These are phyloP conservation scores for Typha latifolia DNA, from an alignment of 176 grass and related monocot genomes.

Conservation along the genomic window DNA sequence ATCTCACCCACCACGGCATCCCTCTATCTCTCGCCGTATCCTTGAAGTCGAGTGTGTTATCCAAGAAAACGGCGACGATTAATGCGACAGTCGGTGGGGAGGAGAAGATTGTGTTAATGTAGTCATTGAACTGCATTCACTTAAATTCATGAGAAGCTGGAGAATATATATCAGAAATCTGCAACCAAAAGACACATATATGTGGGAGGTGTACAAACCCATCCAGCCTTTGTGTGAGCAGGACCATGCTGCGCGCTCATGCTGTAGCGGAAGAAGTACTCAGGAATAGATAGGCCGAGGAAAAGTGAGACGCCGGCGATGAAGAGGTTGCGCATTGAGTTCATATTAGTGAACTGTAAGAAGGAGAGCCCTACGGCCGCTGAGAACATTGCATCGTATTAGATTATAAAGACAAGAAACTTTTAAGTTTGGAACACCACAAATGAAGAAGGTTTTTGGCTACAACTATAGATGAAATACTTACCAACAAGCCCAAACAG, in stretches of 20 bases:
- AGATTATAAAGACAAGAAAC: no score
- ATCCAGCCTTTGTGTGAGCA: conserved; percentile 71
- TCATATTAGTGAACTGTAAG: conserved; percentile 99
- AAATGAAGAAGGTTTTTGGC: neutral
- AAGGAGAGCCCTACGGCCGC: conserved; percentile 90
- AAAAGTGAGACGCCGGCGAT: conserved; percentile 92
- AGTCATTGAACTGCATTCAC: conserved; percentile 91
- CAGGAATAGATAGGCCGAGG: conserved; percentile 88
- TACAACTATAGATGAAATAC: conserved; percentile 2
- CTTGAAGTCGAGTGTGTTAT: conserved; percentile 87
- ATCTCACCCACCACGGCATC: conserved; percentile 83
- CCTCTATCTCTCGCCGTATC: conserved; percentile 56
- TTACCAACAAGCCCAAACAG: conserved; percentile 84
- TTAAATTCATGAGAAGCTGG: neutral
- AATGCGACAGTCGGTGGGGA: conserved; percentile 84
- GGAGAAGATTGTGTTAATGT: conserved; percentile 99
- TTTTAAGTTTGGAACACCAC: no score
- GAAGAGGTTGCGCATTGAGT: conserved; percentile 99
- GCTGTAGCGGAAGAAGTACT: conserved; percentile 92
- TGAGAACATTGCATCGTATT: conserved; percentile 20
- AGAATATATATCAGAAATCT: no score
- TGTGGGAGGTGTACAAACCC: conserved; percentile 40
- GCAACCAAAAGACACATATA: no score
- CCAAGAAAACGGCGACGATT: conserved; percentile 75
- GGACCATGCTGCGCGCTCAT: conserved; percentile 65